A percentile compares a stretch with the other conserved stretches of the same genome.
phyloP scores from a whole-genome alignment of 2,329 filamentous ascomycete species.

The Fusarium stilboides region DNA sequence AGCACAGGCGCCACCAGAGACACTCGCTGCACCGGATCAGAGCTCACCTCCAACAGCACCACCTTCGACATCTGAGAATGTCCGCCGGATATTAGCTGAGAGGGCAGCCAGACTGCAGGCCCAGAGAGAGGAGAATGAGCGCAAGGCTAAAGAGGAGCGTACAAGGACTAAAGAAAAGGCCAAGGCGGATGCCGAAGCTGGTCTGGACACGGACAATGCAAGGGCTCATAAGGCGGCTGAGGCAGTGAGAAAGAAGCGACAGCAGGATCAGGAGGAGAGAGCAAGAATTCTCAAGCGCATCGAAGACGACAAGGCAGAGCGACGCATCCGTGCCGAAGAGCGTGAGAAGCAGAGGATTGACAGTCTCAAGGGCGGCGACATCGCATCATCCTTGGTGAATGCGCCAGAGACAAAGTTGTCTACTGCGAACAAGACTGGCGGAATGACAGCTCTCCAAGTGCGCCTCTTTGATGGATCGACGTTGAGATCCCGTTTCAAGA shows the following conservation, averaged over 20 bases:
- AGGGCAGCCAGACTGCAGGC: slow-evolving; percentile 62
- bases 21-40: slow-evolving; percentile 34
- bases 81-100: slow-evolving; percentile 63
- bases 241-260: slow-evolving; percentile 73
- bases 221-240: slow-evolving; percentile 65
- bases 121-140: slow-evolving; percentile 61
- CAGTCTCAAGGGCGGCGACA: slow-evolving; percentile 50
- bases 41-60: slow-evolving; percentile 37
- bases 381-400: slow-evolving; percentile 51
- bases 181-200: slow-evolving; percentile 58
- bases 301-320: slow-evolving; percentile 80
- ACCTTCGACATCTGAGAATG: slow-evolving; percentile 53
- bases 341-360: slow-evolving; percentile 60
- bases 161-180: slow-evolving; percentile 64
- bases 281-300: slow-evolving; percentile 81
- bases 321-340: slow-evolving; percentile 70
- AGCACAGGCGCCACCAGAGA: slow-evolving; percentile 42
- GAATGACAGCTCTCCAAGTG: slow-evolving; percentile 76
- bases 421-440: slow-evolving; percentile 48
- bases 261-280: slow-evolving; percentile 77
- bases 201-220: slow-evolving; percentile 51
- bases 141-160: slow-evolving; percentile 66
- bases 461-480: slow-evolving; percentile 88
- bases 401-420: slow-evolving; percentile 54
- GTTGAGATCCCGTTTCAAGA: slow-evolving; percentile 80